phyloP scores from a whole-genome alignment of 495 filamentous ascomycete species.

The Venustampulla echinocandica region DNA sequence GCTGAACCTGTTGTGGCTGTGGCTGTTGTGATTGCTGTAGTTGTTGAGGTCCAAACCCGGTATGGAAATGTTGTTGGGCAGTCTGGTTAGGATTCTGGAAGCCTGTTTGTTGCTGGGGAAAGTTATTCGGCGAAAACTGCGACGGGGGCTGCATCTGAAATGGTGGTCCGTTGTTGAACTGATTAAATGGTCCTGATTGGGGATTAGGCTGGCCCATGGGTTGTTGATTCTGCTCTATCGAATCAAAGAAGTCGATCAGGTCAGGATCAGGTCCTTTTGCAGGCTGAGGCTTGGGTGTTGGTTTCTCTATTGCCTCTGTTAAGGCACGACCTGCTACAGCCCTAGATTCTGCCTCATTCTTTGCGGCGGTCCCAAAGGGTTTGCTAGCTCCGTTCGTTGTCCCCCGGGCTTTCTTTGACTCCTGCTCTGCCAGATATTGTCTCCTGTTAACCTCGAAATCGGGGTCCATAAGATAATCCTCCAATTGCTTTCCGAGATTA shows the following conservation, averaged over 20 bases:
- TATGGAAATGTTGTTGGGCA: slow-evolving; percentile 31
- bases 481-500: slow-evolving; percentile 76
- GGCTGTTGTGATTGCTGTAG: slow-evolving; percentile 27
- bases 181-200: slow-evolving; percentile 29
- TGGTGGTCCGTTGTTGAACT: slow-evolving; percentile 42
- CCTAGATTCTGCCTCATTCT: slow-evolving; percentile 18
- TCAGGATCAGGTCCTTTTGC: slow-evolving; percentile 63
- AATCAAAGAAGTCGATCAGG: slow-evolving; percentile 97
- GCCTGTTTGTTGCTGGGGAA: slow-evolving; percentile 27
- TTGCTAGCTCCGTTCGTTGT: slow-evolving; percentile 29
- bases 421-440: slow-evolving; percentile 81
- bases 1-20: slow-evolving; percentile 42
- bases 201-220: slow-evolving; percentile 29
- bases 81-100: slow-evolving; percentile 41
- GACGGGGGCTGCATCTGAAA: slow-evolving; percentile 30
- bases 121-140: slow-evolving; percentile 25
- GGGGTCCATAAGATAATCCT: slow-evolving; percentile 90
- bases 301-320: slow-evolving; percentile 25
- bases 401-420: slow-evolving; percentile 61
- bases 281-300: slow-evolving; percentile 30
- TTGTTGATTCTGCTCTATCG: slow-evolving; percentile 82
- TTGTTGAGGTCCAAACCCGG: slow-evolving; percentile 41
- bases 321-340: slow-evolving; percentile 16
- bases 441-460: slow-evolving; percentile 92
- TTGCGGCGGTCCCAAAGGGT: slow-evolving; percentile 6